Evolutionary conservation across 1,139 yeast genomes (phyloP), one percentile per base, ranked within the genome.

Genomic region (Debaryomyces subglobosus): DNA sequence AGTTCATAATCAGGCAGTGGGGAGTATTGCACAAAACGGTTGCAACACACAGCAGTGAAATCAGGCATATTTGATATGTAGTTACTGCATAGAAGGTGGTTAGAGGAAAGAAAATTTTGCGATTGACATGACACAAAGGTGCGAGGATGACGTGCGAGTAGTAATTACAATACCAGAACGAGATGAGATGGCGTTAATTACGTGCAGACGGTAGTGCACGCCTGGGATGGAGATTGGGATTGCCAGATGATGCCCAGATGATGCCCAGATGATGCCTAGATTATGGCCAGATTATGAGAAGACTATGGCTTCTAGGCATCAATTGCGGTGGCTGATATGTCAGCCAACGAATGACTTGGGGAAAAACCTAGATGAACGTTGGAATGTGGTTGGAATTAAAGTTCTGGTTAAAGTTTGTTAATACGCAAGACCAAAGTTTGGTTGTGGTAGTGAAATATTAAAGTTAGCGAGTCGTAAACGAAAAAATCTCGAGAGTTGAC

Each of bases 401-500:
- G 3, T 12, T 12, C 12, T 4, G n/a, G 13, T 27, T 27, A 27
- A 6, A 27, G 30, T 27, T 27, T 27, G 30, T 6, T 2, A 7
- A 13, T 30, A 10, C 20, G 12, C 10, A 13, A 15, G 18, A n/a
- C 9, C 13, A 7, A 4, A 30, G 13, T 34, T 18, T 10, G 37
- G 3, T 10, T 18, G 23, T 34, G 8, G 13, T 18, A 21, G 23
- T n/a, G 37, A 9, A 6, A 8, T 15, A 16, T 18, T 34, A 34
- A n/a, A 10, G 37, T 34, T 34, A 34, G 37, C 37, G 37, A 34
- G 24, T 15, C 30, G 30, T 30, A 30, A 30, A 30, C 34, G 33
- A 30, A 4, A 34, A 34, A 18, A 34, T 24, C 37, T 7, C 3
- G 21, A 34, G 13, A 5, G 37, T 34, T 34, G 37, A 16, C 37